Conservation (phyloP, 1,284 basidiomycete genomes). For the Erythrobasidium hasegawianum region DNA sequence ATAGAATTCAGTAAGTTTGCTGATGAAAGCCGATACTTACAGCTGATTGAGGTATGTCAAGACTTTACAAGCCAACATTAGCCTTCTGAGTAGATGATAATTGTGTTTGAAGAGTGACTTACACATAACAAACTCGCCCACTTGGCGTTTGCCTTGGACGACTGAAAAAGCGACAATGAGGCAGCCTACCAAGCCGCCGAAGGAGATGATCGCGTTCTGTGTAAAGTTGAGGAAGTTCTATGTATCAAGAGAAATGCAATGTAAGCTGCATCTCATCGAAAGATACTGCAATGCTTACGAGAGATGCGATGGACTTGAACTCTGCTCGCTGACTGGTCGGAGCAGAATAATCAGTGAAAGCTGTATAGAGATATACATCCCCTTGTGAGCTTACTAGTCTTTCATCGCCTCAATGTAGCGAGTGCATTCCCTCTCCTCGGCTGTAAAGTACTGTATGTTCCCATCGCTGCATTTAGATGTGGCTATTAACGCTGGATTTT, state of each 20-base stretch:
- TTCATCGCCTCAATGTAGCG: constrained; percentile 68
- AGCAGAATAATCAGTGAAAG: too few relatives aligned
- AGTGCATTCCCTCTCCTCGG: constrained; percentile 71
- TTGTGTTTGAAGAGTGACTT: constrained; percentile 60
- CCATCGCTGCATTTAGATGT: too few relatives aligned
- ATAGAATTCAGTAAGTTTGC: too few relatives aligned
- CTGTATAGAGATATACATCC: too few relatives aligned
- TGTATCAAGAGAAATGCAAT: background rate
- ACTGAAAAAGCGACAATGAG: constrained; percentile 68
- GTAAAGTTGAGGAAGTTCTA: constrained; percentile 64
- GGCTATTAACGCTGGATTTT: too few relatives aligned
- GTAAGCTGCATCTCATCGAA: too few relatives aligned
- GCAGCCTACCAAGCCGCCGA: constrained; percentile 71
- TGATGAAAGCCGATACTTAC: constrained; percentile 53
- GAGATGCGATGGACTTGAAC: constrained; percentile 20
- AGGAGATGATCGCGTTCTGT: constrained; percentile 70
- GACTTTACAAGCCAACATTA: constrained; percentile 12
- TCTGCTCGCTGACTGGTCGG: constrained; percentile 17
- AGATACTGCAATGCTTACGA: background rate
- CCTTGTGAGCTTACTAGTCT: constrained; percentile 61
- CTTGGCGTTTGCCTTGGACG: constrained; percentile 52
- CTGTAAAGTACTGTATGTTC: constrained; percentile 61
- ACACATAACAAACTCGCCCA: constrained; percentile 68
- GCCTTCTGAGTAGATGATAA: constrained; percentile 47
- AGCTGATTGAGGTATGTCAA: constrained; percentile 53